Evolutionary conservation across 768 basidiomycete genomes (phyloP), one percentile per base, ranked within the genome.

Genomic region (Gloeostereum incarnatum): DNA sequence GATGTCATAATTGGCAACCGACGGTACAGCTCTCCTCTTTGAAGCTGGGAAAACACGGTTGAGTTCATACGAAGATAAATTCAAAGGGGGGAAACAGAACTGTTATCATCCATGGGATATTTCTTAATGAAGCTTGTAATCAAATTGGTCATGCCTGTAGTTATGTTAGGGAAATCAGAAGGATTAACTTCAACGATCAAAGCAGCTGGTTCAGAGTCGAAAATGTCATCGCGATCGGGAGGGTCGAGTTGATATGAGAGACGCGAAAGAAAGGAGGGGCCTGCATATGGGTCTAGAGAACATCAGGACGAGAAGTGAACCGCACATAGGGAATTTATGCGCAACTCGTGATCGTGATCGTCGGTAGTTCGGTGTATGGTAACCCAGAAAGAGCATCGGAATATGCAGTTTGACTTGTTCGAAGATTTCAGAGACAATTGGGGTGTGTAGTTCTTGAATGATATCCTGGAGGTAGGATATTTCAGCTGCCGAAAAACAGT

Each of bases 1-100:
- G 26, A 89, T 73, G 50, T 88, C 82, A 47, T 73, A 75, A 26
- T 55, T 65, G 3, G 79, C 76, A 21, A 82, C 53, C 0, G 78
- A 75, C 0, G 64, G 59, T 1, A 68, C 47, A 0, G 70, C 35
- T 3, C 27, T 27, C 23, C 22, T 38, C 24, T 26, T 29, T 38
- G 34, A 9, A 10, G 29, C 29, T n/a, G 18, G 6, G 26, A 31
- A 19, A 9, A 10, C n/a, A 27, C 14, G 26, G 26, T 27, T n/a
- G 14, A 14, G 9, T n/a, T 8, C 8, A 14, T 8, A 27, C 26
- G 26, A 27, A 8, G 9, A 8, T 8, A 27, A 27, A 27, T 8
- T n/a, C 8, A 8, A 27, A 27, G 8, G 14, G 14, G 8, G 14
- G 26, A 14, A 8, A 27, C 26, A n/a, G n/a, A n/a, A n/a, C n/a